phyloP scores from a whole-genome alignment of 225 moss, liverwort and hornwort genomes.

The Neckera pumila region DNA sequence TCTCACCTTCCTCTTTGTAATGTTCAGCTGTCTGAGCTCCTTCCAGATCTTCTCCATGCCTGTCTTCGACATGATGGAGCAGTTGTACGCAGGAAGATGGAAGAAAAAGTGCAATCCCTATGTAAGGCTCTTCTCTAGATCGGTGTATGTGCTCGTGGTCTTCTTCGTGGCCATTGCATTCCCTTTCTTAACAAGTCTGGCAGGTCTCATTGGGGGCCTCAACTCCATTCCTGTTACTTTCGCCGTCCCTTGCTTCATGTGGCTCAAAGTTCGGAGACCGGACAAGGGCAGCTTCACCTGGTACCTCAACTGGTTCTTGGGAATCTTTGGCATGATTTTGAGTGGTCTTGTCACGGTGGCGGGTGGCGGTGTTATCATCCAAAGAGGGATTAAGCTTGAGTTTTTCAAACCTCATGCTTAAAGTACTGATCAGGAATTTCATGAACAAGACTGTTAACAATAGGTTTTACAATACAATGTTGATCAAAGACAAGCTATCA shows the following conservation, averaged over 20 bases:
- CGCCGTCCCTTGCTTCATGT: constrained; percentile 57
- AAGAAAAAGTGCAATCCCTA: constrained; percentile 28
- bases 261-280: constrained; percentile 27
- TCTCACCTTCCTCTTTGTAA: constrained; percentile 48
- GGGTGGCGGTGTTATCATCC: constrained; percentile 39
- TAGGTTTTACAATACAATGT: neutral
- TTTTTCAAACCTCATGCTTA: constrained; percentile 63
- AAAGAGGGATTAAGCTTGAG: constrained; percentile 40
- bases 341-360: constrained; percentile 29
- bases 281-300: constrained; percentile 37
- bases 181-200: constrained; percentile 48
- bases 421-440: neutral
- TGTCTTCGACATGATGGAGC: constrained; percentile 57
- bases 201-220: constrained; percentile 57
- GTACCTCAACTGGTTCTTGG: constrained; percentile 45
- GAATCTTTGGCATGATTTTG: constrained; percentile 15
- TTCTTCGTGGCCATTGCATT: constrained; percentile 59
- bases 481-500: neutral
- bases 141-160: constrained; percentile 24
- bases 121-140: constrained; percentile 19
- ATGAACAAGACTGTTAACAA: neutral
- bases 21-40: constrained; percentile 56
- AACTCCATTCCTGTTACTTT: constrained; percentile 57
- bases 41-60: constrained; percentile 80
- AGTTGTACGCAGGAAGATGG: constrained; percentile 29